Conservation (phyloP, 1,139 yeast species). For the Blastobotrys ciferrii region DNA sequence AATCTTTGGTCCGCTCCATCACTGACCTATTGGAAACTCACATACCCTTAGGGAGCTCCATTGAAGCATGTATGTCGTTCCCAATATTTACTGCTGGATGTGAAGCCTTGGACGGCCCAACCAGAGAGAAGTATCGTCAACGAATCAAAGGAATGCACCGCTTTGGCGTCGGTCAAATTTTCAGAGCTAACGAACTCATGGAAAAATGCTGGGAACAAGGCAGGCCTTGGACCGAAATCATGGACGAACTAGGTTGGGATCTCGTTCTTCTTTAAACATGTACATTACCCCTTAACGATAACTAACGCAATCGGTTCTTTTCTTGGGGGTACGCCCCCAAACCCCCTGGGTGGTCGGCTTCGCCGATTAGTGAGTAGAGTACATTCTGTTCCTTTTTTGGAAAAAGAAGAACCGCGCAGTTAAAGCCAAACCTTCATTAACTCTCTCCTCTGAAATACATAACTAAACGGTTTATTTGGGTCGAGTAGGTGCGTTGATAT, state of each 20-base stretch:
- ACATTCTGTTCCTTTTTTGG: too few species aligned
- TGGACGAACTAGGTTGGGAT: constrained; percentile 32
- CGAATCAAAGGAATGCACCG: constrained; percentile 44
- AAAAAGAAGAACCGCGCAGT: too few species aligned
- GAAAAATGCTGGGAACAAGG: constrained; percentile 47
- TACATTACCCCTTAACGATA: neutral
- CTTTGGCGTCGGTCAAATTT: constrained; percentile 49
- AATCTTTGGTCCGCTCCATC: constrained; percentile 44
- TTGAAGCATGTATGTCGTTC: constrained; percentile 53
- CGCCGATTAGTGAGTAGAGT: neutral
- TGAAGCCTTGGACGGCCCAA: constrained; percentile 44
- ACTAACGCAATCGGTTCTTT: too few species aligned
- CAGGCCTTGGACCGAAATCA: constrained; percentile 32
- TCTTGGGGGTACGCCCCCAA: too few species aligned
- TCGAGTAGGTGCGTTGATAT: too few species aligned
- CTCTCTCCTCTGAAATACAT: too few species aligned
- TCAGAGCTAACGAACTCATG: constrained; percentile 46
- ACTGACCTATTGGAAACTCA: constrained; percentile 39
- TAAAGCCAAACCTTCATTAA: neutral
- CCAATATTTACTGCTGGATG: constrained; percentile 56
- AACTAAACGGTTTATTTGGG: too few species aligned
- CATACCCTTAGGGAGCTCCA: constrained; percentile 47
- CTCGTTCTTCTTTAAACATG: constrained; percentile 28
- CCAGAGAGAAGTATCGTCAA: constrained; percentile 39
- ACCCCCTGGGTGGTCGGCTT: neutral